Evolutionary conservation across 306 rosid genomes (phyloP).

Genomic region (Canavalia ensiformis): DNA sequence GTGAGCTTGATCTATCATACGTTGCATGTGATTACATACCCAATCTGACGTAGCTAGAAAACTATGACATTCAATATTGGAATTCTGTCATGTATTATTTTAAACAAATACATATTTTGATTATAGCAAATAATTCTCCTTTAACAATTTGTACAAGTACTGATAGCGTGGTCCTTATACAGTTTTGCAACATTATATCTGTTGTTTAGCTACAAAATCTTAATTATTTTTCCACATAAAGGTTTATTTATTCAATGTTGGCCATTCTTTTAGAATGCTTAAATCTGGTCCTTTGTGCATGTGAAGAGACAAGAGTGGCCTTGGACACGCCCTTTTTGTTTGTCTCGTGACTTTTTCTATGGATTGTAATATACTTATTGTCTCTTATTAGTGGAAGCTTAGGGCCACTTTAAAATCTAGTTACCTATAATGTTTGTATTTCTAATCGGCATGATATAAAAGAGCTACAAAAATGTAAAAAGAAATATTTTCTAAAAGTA

Average conservation of each 20-base stretch:
- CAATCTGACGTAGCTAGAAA: conserved; percentile 44
- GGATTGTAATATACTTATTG: conserved; percentile 40
- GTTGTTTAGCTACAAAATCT: not conserved
- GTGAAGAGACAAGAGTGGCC: conserved; percentile 23
- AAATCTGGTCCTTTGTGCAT: conserved; percentile 18
- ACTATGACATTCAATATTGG: not conserved
- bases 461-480: conserved; percentile 11
- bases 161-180: conserved; percentile 5
- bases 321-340: conserved; percentile 39
- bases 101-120: not conserved
- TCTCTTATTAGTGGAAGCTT: conserved; percentile 34
- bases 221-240: not conserved
- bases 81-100: not conserved
- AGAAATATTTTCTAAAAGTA: conserved; percentile 20
- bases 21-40: conserved; percentile 63
- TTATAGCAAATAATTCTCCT: not conserved
- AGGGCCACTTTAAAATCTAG: conserved; percentile 28
- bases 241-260: conserved; percentile 33
- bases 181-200: not conserved
- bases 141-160: not conserved
- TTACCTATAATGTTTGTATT: conserved; percentile 17
- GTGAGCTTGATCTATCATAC: conserved; percentile 54
- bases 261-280: conserved; percentile 21
- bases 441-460: not conserved
- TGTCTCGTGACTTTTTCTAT: conserved; percentile 42